Conservation (phyloP, 306 rosid species). For the Begonia peltatifolia region DNA sequence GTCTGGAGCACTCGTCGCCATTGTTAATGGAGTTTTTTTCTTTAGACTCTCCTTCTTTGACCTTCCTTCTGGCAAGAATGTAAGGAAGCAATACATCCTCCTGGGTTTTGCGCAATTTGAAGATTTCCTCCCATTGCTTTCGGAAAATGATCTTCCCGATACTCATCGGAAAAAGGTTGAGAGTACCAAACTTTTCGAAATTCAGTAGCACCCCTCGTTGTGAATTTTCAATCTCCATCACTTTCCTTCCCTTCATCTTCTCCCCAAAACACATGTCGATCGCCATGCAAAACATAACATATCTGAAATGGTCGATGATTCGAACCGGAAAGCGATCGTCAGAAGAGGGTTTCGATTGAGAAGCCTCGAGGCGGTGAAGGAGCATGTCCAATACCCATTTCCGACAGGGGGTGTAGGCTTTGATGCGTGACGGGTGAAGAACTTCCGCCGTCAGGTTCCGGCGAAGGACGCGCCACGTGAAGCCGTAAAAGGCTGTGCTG, state of each 20-base stretch:
- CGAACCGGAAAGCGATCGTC: background rate
- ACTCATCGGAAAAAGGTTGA: background rate
- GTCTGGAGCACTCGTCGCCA: background rate
- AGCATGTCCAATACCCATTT: slow-evolving; percentile 6
- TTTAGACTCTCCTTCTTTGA: background rate
- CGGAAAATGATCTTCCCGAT: slow-evolving; percentile 3
- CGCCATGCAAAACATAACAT: slow-evolving; percentile 3
- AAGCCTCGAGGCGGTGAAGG: background rate
- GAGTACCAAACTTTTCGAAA: background rate
- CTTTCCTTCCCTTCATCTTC: background rate
- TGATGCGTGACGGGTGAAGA: slow-evolving; percentile 9
- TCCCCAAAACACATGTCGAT: slow-evolving; percentile 10
- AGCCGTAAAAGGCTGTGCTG: slow-evolving; percentile 11
- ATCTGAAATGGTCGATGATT: background rate
- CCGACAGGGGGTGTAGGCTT: background rate
- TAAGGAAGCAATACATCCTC: slow-evolving; percentile 1
- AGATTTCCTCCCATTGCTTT: slow-evolving; percentile 5
- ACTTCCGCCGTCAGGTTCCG: slow-evolving; percentile 8
- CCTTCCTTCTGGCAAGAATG: slow-evolving; percentile 1
- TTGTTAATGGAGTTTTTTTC: background rate
- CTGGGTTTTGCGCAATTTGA: slow-evolving; percentile 3
- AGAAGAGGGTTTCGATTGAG: background rate
- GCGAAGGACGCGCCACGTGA: slow-evolving; percentile 9
- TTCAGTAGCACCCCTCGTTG: slow-evolving; percentile 12
- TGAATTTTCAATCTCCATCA: background rate